Base-by-base conservation (phyloP, 345 rosid genomes). In the Acer saccharum region DNA sequence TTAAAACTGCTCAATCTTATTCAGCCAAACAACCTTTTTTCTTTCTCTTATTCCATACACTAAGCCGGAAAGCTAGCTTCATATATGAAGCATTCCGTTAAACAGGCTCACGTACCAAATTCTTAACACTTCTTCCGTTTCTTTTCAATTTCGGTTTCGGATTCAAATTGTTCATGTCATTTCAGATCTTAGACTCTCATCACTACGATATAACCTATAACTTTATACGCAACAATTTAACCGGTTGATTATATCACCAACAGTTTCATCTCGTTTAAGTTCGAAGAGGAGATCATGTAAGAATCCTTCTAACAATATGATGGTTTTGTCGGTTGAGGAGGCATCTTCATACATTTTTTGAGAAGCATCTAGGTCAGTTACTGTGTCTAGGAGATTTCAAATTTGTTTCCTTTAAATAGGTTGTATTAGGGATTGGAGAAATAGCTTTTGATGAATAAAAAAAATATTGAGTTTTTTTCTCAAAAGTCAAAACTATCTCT, bases 211-310 rank as follows among this genome's bases (percentile, higher is more conserved):
- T 60, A 21, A 46, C 39, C 39, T 35, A 60, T 52, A 65, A 20
- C 25, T 58, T 71, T 78, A 84, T 63, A 83, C 86, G 75, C 94
- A 80, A 82, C 78, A 75, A 67, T 79, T 87, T 83, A 96, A 76
- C 99, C 99, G 94, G 55, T 85, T 83, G 54, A 89, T 80, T 32
- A 92, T 94, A 11, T 81, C 98, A 14, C 83, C 83, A n/a, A 65
- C 85, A 57, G 94, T 84, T 55, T 84, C 86, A 44, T 92, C 92
- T 4, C 91, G 82, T 48, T 96, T 98, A 0, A 94, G 97, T 77
- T 94, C 98, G 9, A 92, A 91, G 60, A 94, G 97, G 52, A 94
- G 91, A 78, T 96, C 98, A 20, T 94, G 99, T 81, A 94, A 83
- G 64, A 94, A 86, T 9, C 98, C 99, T 6, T 89, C 89, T 10